Percentiles rank a stretch among this genome's conserved stretches.
Conservation (phyloP, 441 rosid species). For the Mallotus japonicus region DNA sequence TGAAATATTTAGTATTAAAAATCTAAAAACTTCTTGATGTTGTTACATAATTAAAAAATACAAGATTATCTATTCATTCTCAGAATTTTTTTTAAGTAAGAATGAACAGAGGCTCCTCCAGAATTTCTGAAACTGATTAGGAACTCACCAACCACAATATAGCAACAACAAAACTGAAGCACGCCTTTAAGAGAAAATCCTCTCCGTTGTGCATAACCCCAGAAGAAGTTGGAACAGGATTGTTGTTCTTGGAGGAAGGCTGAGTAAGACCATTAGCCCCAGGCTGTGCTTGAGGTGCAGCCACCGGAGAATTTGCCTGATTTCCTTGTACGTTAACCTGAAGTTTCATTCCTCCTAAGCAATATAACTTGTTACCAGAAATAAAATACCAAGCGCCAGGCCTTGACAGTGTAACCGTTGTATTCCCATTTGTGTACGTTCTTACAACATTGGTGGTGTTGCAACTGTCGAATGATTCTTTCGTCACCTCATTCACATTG, state of each 20-base stretch:
- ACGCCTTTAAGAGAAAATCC: slow-evolving; percentile 20
- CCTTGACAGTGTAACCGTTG: slow-evolving; percentile 56
- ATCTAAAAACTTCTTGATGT: no score
- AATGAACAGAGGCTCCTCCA: no score
- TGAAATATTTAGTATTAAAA: no score
- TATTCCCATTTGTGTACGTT: slow-evolving; percentile 66
- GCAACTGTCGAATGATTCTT: slow-evolving; percentile 49
- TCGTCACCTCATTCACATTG: slow-evolving; percentile 56
- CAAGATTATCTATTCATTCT: no score
- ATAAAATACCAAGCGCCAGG: slow-evolving; percentile 60
- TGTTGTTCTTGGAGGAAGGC: slow-evolving; percentile 52
- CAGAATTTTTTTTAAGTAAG: no score
- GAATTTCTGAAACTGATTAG: neutral
- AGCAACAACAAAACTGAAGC: slow-evolving; percentile 20
- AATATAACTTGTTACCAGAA: slow-evolving; percentile 57
- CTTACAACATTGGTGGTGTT: slow-evolving; percentile 45
- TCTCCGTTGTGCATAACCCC: slow-evolving; percentile 10
- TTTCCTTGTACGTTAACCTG: slow-evolving; percentile 46
- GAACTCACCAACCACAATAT: slow-evolving; percentile 7
- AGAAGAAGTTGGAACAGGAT: slow-evolving; percentile 49
- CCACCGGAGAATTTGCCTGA: slow-evolving; percentile 42
- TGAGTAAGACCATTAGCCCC: slow-evolving; percentile 26
- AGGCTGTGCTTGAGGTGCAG: slow-evolving; percentile 50
- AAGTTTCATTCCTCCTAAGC: slow-evolving; percentile 89
- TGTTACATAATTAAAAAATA: no score